These are phyloP conservation scores for Cystobasidium pallidum DNA, from an alignment of 1,284 basidiomycete genomes.

Conservation along the genomic window DNA sequence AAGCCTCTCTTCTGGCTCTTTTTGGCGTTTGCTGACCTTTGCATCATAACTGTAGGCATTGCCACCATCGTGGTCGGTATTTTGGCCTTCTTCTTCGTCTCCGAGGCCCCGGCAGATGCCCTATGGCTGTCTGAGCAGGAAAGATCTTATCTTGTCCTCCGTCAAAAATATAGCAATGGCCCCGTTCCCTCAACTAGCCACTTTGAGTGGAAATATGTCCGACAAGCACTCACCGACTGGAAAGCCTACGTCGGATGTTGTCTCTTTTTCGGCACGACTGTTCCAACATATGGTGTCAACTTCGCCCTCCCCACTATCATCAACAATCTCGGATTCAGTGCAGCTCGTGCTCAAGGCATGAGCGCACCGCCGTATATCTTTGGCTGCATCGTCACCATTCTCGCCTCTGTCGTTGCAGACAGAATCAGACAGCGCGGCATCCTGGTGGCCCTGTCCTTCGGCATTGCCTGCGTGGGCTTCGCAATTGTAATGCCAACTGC, in stretches of 20 bases:
- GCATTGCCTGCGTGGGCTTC: constrained; percentile 13
- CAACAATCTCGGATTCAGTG: constrained; percentile 14
- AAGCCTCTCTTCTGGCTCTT: not conserved
- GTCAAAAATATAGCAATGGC: constrained; percentile 11
- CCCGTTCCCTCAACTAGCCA: constrained; percentile 1
- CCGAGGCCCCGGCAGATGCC: constrained; percentile 10
- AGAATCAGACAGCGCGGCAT: not conserved
- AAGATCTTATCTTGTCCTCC: not conserved
- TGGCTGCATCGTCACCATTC: not conserved
- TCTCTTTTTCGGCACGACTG: constrained; percentile 26
- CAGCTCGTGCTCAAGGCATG: constrained; percentile 9
- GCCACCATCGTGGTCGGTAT: constrained; percentile 26
- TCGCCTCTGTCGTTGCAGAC: not conserved
- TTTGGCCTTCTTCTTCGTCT: constrained; percentile 21
- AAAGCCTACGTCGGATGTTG: constrained; percentile 18
- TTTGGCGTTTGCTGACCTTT: not conserved
- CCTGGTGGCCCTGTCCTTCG: not conserved
- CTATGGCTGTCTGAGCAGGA: constrained; percentile 16
- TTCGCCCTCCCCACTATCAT: constrained; percentile 18
- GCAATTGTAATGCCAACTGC: constrained; percentile 17
- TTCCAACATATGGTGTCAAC: constrained; percentile 25
- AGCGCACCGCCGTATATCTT: constrained; percentile 24
- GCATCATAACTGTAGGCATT: not conserved
- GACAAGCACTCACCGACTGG: constrained; percentile 28
- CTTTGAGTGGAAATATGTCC: constrained; percentile 19